Conservation (phyloP, 2,329 filamentous ascomycete genomes). For the Colletotrichum endophyticum region DNA sequence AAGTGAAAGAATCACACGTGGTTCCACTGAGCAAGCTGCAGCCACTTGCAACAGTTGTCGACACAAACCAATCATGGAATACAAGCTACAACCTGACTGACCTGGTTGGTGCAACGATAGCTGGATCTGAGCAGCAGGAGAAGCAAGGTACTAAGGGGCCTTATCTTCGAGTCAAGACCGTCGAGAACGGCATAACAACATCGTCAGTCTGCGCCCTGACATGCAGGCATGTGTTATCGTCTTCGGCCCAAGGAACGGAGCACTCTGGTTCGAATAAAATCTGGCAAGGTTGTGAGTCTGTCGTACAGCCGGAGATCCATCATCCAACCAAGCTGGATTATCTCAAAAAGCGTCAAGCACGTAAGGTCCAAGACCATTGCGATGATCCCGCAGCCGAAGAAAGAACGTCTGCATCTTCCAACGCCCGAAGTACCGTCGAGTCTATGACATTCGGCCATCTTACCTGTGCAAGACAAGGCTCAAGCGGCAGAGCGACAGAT, state of each 20-base stretch:
- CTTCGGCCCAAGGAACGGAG: not conserved
- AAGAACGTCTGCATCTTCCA: not conserved
- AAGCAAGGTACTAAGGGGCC: not conserved
- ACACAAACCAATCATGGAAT: accelerated
- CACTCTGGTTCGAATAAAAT: not conserved
- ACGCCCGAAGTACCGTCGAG: not conserved
- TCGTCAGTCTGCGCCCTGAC: not conserved
- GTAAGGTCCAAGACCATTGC: not conserved
- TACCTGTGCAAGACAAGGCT: not conserved
- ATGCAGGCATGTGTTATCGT: accelerated
- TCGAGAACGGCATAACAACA: not conserved
- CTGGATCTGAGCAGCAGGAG: not conserved
- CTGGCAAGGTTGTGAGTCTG: not conserved
- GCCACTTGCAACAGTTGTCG: not conserved
- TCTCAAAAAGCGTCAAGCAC: too few relatives aligned
- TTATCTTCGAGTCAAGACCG: not conserved
- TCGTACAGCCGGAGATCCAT: not conserved
- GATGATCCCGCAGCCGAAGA: not conserved
- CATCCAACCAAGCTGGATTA: too few relatives aligned
- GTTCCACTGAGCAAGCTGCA: not conserved
- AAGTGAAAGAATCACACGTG: not conserved
- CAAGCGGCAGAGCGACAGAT: not conserved
- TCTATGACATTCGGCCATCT: not conserved
- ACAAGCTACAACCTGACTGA: not conserved
- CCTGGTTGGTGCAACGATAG: not conserved